Evolutionary conservation across 2,329 filamentous ascomycete species (phyloP).

Genomic region (Annulohypoxylon truncatum): DNA sequence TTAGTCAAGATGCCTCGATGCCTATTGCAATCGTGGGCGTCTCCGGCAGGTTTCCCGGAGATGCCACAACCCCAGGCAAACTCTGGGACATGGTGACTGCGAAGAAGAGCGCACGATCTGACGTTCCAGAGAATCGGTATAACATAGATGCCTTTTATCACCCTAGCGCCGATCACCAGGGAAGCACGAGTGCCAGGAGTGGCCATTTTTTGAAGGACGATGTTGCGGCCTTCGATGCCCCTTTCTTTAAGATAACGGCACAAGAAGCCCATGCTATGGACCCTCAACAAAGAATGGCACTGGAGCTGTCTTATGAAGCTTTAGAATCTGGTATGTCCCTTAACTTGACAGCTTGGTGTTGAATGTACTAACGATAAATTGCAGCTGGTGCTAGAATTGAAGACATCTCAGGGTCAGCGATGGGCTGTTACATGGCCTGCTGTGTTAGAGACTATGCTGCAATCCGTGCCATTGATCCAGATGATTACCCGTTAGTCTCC

Average conservation of each 20-base stretch:
- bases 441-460: conserved; percentile 48
- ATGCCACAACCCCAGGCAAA: conserved; percentile 45
- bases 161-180: conserved; percentile 46
- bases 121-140: conserved; percentile 46
- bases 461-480: conserved; percentile 48
- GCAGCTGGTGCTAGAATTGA: conserved; percentile 47
- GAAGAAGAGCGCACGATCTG: conserved; percentile 44
- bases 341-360: neutral
- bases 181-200: conserved; percentile 43
- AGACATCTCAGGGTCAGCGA: conserved; percentile 43
- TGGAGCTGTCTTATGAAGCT: conserved; percentile 49
- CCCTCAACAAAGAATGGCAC: conserved; percentile 48
- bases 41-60: conserved; percentile 47
- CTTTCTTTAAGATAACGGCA: conserved; percentile 48
- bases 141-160: conserved; percentile 48
- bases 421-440: conserved; percentile 51
- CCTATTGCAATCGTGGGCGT: conserved; percentile 47
- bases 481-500: conserved; percentile 48
- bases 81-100: conserved; percentile 47
- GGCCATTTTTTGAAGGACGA: conserved; percentile 48
- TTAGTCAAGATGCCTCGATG: conserved; percentile 42
- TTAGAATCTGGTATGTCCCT: conserved; percentile 46
- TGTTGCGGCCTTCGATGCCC: conserved; percentile 46
- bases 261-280: conserved; percentile 51
- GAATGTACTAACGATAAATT: neutral